Evolutionary conservation across 768 basidiomycete genomes (phyloP).

Genomic region (Hemileccinum rubropunctum): DNA sequence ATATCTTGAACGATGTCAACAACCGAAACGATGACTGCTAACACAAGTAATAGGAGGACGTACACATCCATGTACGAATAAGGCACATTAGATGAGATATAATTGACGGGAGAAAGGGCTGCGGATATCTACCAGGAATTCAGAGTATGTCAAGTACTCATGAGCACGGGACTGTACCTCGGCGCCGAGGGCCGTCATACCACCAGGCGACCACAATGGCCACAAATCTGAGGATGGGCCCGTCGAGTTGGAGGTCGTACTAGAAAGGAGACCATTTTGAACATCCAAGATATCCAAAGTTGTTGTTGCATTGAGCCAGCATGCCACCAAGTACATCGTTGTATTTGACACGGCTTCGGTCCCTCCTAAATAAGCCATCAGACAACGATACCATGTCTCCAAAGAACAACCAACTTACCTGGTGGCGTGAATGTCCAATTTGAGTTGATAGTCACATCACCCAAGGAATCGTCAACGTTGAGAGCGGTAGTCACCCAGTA

Average conservation of each 20-base stretch:
- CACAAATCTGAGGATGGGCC: neutral
- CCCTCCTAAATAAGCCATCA: neutral
- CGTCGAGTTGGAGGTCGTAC: neutral
- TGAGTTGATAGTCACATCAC: neutral
- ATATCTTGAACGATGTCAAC: neutral
- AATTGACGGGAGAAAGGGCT: too few relatives aligned
- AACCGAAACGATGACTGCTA: too few relatives aligned
- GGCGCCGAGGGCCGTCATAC: neutral
- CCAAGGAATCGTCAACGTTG: neutral
- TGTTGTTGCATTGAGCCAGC: neutral
- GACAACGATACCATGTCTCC: neutral
- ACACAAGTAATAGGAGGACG: too few relatives aligned
- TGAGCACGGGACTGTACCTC: neutral
- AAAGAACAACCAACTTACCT: neutral
- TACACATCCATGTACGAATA: too few relatives aligned
- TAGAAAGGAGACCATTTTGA: neutral
- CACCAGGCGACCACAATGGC: neutral
- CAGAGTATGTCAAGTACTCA: too few relatives aligned
- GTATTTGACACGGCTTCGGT: neutral
- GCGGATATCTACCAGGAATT: too few relatives aligned
- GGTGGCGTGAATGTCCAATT: neutral
- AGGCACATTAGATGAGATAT: too few relatives aligned
- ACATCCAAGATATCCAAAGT: neutral
- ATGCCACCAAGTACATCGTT: neutral
- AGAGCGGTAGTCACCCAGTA: neutral